Evolutionary conservation across 2,329 filamentous ascomycete genomes (phyloP).

Genomic region (Hymenoscyphus infarciens): DNA sequence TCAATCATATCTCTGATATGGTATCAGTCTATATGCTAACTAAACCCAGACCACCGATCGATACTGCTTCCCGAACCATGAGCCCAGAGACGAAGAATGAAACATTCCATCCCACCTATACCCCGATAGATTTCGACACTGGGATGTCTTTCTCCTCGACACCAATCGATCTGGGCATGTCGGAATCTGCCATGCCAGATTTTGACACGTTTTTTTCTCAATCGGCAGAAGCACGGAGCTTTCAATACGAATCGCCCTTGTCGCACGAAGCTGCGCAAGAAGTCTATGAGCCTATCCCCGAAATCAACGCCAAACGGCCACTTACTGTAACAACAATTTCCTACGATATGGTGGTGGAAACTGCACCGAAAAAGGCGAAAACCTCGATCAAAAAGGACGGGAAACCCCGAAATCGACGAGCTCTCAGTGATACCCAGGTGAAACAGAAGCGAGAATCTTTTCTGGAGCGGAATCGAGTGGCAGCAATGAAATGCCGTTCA

Average conservation of each 20-base stretch:
- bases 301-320: not conserved
- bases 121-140: not conserved
- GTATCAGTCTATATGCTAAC: not conserved
- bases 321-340: not conserved
- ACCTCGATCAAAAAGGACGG: not conserved
- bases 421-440: not conserved
- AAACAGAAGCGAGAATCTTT: slow-evolving; percentile 1
- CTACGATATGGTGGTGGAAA: not conserved
- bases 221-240: not conserved
- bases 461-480: not conserved
- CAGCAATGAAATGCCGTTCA: not conserved
- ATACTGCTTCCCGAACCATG: not conserved
- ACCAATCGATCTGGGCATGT: not conserved
- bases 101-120: not conserved
- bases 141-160: not conserved
- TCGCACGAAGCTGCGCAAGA: not conserved
- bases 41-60: not conserved
- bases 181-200: not conserved
- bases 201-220: not conserved
- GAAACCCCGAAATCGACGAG: not conserved
- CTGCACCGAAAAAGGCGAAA: not conserved
- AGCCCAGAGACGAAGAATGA: not conserved
- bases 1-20: not conserved
- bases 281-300: not conserved
- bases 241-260: not conserved